phyloP scores from a whole-genome alignment of 805 yeast genomes.

The Wickerhamomyces xylosicus region DNA sequence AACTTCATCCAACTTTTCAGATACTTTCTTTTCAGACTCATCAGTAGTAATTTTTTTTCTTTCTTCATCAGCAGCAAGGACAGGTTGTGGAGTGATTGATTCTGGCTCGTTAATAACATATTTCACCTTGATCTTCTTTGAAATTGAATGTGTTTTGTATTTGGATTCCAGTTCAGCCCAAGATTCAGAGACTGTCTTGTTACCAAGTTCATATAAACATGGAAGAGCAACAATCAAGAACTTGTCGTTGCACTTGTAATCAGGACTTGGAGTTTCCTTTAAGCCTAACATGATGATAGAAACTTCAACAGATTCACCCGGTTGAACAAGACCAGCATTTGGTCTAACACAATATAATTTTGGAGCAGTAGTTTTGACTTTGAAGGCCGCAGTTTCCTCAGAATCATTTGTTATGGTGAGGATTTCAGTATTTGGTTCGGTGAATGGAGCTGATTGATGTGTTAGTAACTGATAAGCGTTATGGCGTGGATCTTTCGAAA shows the following conservation, averaged over 20 bases:
- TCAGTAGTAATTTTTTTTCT: conserved; percentile 3
- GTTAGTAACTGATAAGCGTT: conserved; percentile 2
- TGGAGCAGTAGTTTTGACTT: conserved; percentile 97
- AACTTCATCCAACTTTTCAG: conserved; percentile 20
- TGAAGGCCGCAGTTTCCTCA: conserved; percentile 64
- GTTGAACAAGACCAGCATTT: conserved; percentile 70
- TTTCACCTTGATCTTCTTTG: conserved; percentile 60
- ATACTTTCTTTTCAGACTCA: conserved; percentile 9
- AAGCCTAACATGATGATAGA: conserved; percentile 82
- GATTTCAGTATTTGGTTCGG: conserved; percentile 56
- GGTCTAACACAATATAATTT: conserved; percentile 94
- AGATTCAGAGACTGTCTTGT: conserved; percentile 49
- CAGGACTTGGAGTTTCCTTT: conserved; percentile 61
- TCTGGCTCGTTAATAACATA: conserved; percentile 24
- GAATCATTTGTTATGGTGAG: conserved; percentile 46
- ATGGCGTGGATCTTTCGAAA: too few species aligned
- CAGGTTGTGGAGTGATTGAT: not conserved
- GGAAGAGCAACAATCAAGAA: conserved; percentile 85
- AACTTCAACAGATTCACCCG: conserved; percentile 65
- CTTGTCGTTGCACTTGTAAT: conserved; percentile 81
- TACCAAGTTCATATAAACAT: conserved; percentile 46
- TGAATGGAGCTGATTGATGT: conserved; percentile 51
- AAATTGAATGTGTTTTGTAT: conserved; percentile 41
- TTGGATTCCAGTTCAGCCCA: conserved; percentile 69
- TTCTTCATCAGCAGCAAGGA: conserved; percentile 1